Percentiles rank a stretch among this genome's conserved stretches.
phyloP scores from a whole-genome alignment of 495 filamentous ascomycete genomes.

The Rostrohypoxylon terebratum region DNA sequence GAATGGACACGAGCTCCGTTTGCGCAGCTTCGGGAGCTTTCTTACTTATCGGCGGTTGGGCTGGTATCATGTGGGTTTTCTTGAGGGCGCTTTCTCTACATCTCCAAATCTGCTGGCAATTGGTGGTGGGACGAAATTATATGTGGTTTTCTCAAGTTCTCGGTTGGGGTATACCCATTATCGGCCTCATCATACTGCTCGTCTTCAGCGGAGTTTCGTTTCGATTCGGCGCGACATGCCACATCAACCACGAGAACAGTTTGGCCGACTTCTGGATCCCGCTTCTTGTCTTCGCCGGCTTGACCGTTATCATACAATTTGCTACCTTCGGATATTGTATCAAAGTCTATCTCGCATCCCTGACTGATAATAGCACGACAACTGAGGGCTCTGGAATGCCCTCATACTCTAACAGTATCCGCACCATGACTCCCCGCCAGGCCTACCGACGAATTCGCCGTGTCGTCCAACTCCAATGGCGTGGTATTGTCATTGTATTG shows the following conservation, averaged over 20 bases:
- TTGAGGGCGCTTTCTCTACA: conserved; percentile 91
- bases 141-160: conserved; percentile 85
- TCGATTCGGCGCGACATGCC: conserved; percentile 89
- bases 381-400: conserved; percentile 79
- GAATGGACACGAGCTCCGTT: conserved; percentile 82
- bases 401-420: conserved; percentile 81
- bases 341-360: conserved; percentile 89
- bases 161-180: conserved; percentile 84
- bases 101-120: conserved; percentile 97
- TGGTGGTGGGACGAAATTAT: conserved; percentile 86
- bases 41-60: conserved; percentile 85
- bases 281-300: conserved; percentile 79
- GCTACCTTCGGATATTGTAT: conserved; percentile 92
- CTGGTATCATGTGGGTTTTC: conserved; percentile 88
- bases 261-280: conserved; percentile 91
- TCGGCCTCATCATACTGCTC: conserved; percentile 78
- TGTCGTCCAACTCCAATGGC: conserved; percentile 94
- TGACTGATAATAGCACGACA: conserved; percentile 75
- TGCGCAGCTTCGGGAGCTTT: conserved; percentile 92
- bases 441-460: conserved; percentile 86
- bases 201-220: conserved; percentile 92
- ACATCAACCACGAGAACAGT: conserved; percentile 87
- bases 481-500: conserved; percentile 85
- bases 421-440: conserved; percentile 85
- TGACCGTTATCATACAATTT: conserved; percentile 84